A percentile compares a stretch with the other conserved stretches of the same genome.
These are phyloP conservation scores for Bryoglossum gracile DNA, from an alignment of 495 filamentous ascomycete genomes.

Conservation along the genomic window DNA sequence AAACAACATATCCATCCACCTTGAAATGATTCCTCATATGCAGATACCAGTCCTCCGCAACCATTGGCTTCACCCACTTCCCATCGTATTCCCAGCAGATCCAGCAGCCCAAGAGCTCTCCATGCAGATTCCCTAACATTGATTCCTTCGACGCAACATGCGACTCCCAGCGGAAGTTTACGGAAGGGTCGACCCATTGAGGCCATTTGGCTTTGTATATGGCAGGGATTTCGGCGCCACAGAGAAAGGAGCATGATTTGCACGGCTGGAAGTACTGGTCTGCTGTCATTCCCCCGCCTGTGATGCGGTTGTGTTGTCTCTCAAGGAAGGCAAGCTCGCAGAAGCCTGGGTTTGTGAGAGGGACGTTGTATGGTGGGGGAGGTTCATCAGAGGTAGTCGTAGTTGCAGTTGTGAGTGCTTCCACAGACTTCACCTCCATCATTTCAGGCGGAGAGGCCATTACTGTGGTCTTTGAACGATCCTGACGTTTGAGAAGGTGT, in stretches of 20 bases:
- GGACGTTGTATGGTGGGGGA: constrained; percentile 14
- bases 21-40: constrained; percentile 18
- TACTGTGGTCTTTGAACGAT: too few species aligned
- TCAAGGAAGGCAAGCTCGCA: constrained; percentile 18
- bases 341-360: constrained; percentile 17
- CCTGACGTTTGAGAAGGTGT: too few species aligned
- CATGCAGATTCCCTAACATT: not conserved
- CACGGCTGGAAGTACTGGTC: constrained; percentile 15
- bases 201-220: constrained; percentile 16
- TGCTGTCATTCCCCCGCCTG: constrained; percentile 16
- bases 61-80: constrained; percentile 15
- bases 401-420: not conserved
- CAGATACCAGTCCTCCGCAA: constrained; percentile 15
- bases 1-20: constrained; percentile 18
- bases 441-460: not conserved
- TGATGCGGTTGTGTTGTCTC: constrained; percentile 15
- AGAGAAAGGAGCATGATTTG: constrained; percentile 9
- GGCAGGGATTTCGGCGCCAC: constrained; percentile 11
- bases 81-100: constrained; percentile 23
- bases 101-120: constrained; percentile 19
- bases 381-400: constrained; percentile 3
- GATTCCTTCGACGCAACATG: constrained; percentile 10
- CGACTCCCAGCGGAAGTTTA: constrained; percentile 23
- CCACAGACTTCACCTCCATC: not conserved
- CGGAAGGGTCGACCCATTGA: constrained; percentile 20